Base-by-base conservation (phyloP, 2,329 filamentous ascomycete genomes). In the Cercospora canescens region DNA sequence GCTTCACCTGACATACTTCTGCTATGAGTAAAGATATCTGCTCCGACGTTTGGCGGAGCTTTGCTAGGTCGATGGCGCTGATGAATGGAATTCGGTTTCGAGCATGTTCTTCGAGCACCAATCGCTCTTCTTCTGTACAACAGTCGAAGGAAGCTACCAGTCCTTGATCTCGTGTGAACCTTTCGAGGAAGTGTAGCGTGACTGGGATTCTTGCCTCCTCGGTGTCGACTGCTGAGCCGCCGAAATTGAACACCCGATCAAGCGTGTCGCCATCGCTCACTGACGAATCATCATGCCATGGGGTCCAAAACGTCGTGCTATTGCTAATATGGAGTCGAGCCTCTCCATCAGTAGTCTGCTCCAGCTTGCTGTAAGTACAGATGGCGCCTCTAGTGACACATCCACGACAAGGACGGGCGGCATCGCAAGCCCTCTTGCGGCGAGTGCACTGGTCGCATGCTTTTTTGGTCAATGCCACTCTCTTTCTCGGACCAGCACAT, bases 111-210 rank as follows among this genome's bases (percentile, higher is more conserved):
- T 28, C 60, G 14, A 62, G 26, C 41, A 30, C 26, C 12, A 18
- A 34, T 14, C 60, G 45, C 45, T 62, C 60, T 26, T 50, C 32
- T 37, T 55, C 21, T 8, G 60, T 32, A 24, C 39, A 50, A 54
- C 60, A 62, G 45, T 62, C 60, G 28, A 62, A 62, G 16, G 60
- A 62, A 12, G 60, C 60, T 30, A 52, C 30, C 11, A 62, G 50
- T 18, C 60, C 60, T 62, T 54, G 41, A 35, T 62, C 50, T 26
- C 60, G 26, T 24, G 60, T 62, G 12, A 54, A 62, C 24, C 41
- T 62, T 41, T 62, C 60, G 14, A 62, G 60, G 32, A 62, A 62
- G 16, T 55, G 48, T 48, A 62, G 18, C 9, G 28, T 37, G 2
- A 55, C 32, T 30, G 50, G 50, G 30, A 55, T 18, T 32, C 30